Evolutionary conservation across 208 protist species (phyloP).

Genomic region (Polymyxa betae): DNA sequence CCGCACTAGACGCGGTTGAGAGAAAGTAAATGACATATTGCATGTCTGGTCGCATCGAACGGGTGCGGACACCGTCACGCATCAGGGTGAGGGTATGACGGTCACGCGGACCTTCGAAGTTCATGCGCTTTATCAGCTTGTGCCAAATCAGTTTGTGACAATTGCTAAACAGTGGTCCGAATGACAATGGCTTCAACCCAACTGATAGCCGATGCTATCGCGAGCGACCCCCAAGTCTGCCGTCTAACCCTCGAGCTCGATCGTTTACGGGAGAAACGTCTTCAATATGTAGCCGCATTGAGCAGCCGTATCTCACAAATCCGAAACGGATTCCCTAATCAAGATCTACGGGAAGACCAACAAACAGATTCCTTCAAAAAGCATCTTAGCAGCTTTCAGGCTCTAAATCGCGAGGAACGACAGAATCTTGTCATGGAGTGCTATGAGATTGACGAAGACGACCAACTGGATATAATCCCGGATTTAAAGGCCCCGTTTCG

Average conservation of each 20-base stretch:
- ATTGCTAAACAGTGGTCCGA: too few relatives aligned
- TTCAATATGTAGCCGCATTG: not conserved
- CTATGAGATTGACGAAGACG: constrained; percentile 16
- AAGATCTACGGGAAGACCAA: not conserved
- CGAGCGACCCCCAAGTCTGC: not conserved
- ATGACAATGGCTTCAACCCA: too few relatives aligned
- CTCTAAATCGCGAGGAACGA: not conserved
- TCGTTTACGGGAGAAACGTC: not conserved
- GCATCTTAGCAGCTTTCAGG: not conserved
- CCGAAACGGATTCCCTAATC: not conserved
- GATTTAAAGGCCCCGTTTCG: not conserved
- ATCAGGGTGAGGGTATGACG: too few relatives aligned
- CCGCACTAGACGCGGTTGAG: too few relatives aligned
- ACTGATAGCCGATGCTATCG: not conserved
- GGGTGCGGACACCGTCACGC: too few relatives aligned
- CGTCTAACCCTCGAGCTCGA: not conserved
- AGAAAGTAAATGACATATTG: too few relatives aligned
- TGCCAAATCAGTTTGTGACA: too few relatives aligned
- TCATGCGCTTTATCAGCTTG: too few relatives aligned
- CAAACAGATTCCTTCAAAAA: not conserved
- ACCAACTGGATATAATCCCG: constrained; percentile 38
- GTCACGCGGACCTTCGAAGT: too few relatives aligned
- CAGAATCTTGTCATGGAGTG: constrained; percentile 9
- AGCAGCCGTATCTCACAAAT: not conserved
- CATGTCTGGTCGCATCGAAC: too few relatives aligned